Evolutionary conservation across 371 early-diverging fungal species (phyloP).

Genomic region (Mucor velutinosus): DNA sequence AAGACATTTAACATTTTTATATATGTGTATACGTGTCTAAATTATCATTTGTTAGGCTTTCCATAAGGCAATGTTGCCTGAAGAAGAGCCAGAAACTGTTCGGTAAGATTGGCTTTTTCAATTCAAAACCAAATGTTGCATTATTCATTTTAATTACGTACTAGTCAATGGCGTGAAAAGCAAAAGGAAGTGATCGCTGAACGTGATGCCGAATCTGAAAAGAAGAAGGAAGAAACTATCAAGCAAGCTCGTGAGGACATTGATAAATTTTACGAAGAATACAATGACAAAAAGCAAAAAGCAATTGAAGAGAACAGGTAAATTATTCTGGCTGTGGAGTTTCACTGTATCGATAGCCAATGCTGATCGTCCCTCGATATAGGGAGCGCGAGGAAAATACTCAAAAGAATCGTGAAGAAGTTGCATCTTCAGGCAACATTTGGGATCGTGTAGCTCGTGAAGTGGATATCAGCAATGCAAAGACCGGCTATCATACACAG

Average conservation of each 20-base stretch:
- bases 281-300: slow-evolving; percentile 87
- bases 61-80: slow-evolving; percentile 50
- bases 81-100: slow-evolving; percentile 63
- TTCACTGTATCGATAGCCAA: not conserved
- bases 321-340: not conserved
- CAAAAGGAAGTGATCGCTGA: slow-evolving; percentile 73
- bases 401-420: slow-evolving; percentile 60
- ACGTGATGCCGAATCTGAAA: slow-evolving; percentile 73
- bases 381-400: slow-evolving; percentile 59
- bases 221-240: slow-evolving; percentile 72
- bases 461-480: slow-evolving; percentile 62
- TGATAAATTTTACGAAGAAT: slow-evolving; percentile 94
- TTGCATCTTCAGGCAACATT: slow-evolving; percentile 61
- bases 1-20: slow-evolving; percentile 3
- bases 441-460: slow-evolving; percentile 80
- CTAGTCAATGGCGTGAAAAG: slow-evolving; percentile 82
- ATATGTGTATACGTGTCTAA: not conserved
- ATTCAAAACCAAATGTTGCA: not conserved
- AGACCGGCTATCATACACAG: slow-evolving; percentile 39
- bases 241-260: slow-evolving; percentile 79
- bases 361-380: not conserved
- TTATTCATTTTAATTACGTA: not conserved
- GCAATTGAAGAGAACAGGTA: slow-evolving; percentile 79
- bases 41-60: slow-evolving; percentile 35
- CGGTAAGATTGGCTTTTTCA: slow-evolving; percentile 34